Evolutionary conservation across 805 yeast genomes (phyloP), one percentile per base, ranked within the genome.

Genomic region (Spathaspora sp.): DNA sequence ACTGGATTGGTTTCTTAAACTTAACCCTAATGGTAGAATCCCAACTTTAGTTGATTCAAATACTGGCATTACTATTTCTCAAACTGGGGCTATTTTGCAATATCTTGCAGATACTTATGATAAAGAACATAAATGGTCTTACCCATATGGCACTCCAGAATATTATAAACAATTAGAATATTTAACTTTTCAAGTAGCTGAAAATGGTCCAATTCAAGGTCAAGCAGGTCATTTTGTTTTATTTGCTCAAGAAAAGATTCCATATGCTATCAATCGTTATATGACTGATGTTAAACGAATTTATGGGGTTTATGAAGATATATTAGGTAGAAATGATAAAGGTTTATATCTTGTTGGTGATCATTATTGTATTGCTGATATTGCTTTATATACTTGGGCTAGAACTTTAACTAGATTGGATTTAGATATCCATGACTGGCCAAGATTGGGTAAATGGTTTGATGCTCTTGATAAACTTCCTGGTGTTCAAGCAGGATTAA

Each of bases 101-200:
- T 85, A 82, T 61, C 63, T 85, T 39, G 81, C 80, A 50, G 87
- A 82, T 56, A 80, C 76, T 55, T 85, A 79, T 61, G 89, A 85
- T 60, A 76, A 65, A 49, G 81, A 80, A 9, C 62, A 74, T 53
- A 79, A 80, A 63, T 76, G 55, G 57, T 71, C 77, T 23, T 78
- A 65, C 54, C 67, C 65, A 23, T 48, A 23, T 20, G 69, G 69
- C 9, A 64, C 81, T 26, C 53, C 57, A 44, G 65, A 66, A 45
- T 84, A 83, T 63, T 85, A 80, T 65, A 76, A 73, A 55, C 76
- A 78, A 61, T 60, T 77, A 57, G 82, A 81, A 55, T 76, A 85
- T 78, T 56, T 78, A 8, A 71, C 73, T 43, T 83, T 81, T 73
- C 86, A 82, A 57, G 75, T 79, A 68, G 82, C 85, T 7, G 54